Percentiles rank a stretch among this genome's conserved stretches.
phyloP scores from a whole-genome alignment of 495 filamentous ascomycete species.

The Penicillium parvum region DNA sequence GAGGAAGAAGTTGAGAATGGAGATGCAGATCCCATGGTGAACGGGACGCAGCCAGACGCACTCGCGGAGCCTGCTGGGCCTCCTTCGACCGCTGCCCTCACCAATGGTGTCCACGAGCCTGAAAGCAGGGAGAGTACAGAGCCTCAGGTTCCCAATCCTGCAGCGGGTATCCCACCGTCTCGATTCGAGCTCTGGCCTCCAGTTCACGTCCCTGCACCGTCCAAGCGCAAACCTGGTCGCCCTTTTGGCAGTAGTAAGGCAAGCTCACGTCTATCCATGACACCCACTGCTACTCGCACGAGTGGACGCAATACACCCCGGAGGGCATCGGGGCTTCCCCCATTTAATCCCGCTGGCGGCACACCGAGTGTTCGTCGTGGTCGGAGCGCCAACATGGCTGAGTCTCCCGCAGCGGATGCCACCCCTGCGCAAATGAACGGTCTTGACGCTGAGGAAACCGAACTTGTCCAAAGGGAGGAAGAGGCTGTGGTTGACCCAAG shows the following conservation, averaged over 20 bases:
- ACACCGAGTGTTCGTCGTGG: conserved; percentile 31
- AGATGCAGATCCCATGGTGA: conserved; percentile 25
- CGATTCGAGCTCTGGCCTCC: conserved; percentile 85
- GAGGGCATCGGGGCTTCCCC: conserved; percentile 26
- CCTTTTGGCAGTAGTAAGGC: conserved; percentile 31
- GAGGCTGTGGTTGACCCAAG: conserved; percentile 26
- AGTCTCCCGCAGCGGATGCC: conserved; percentile 29
- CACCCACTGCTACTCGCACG: conserved; percentile 29
- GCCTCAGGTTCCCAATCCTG: conserved; percentile 22
- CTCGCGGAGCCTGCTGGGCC: conserved; percentile 33
- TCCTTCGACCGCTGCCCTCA: conserved; percentile 33
- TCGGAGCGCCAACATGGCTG: conserved; percentile 33
- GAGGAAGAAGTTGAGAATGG: conserved; percentile 48
- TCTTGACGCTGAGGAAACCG: conserved; percentile 11
- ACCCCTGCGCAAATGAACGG: conserved; percentile 17
- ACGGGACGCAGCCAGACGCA: conserved; percentile 14
- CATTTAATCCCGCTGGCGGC: conserved; percentile 24
- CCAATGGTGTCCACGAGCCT: conserved; percentile 29
- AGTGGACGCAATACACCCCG: conserved; percentile 39
- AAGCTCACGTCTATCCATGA: conserved; percentile 17
- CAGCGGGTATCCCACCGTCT: conserved; percentile 61
- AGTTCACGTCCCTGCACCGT: conserved; percentile 51
- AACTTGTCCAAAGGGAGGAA: conserved; percentile 16
- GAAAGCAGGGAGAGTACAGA: conserved; percentile 7
- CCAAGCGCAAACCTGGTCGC: conserved; percentile 45